Base-by-base conservation (phyloP, 176 grass and related monocot species). In the Carex myosuroides region DNA sequence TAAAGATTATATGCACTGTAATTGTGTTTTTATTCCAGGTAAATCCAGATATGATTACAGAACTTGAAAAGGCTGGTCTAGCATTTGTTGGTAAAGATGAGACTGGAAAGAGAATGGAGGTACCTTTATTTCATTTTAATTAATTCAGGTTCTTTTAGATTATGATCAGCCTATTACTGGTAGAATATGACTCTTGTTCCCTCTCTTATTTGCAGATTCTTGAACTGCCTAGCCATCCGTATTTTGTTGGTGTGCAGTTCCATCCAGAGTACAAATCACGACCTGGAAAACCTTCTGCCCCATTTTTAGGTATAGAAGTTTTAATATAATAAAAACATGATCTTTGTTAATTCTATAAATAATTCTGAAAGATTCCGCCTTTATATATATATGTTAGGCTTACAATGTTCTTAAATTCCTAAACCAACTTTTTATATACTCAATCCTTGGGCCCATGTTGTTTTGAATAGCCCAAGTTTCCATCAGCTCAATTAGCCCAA, bases 201-300 rank as follows among this genome's bases (percentile, higher is more conserved):
- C 20, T 42, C 52, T 22, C 21, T 60, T 79, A 82, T 77, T 76
- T 74, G 71, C 54, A 90, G 89, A 87, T 90, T 61, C 14, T 90
- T 85, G 85, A 87, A 84, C 65, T 90, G 74, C 89, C 41, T 66
- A 13, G 21, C 83, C 89, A 90, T 85, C 81, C 89, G 52, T 87
- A 87, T 76, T 90, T 85, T n/a, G 65, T 90, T 30, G 81, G 85
- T 52, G 89, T 90, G 56, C 89, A 90, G 70, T 90, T 90, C 80
- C 85, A 90, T 90, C 89, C 85, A 73, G 89, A 90, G 67, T 90
- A 65, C 82, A 90, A 87, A 79, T 90, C 85, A 17, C 64, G 89
- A 60, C 89, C 85, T 50, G 81, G 74, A 73, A 90, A 77, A 82
- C 85, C 89, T 13, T 90, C 85, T 82, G 85, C 89, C 55, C 85